A percentile compares a stretch with the other conserved stretches of the same genome.
Conservation (phyloP, 306 rosid genomes). For the Oemleria cerasiformis region DNA sequence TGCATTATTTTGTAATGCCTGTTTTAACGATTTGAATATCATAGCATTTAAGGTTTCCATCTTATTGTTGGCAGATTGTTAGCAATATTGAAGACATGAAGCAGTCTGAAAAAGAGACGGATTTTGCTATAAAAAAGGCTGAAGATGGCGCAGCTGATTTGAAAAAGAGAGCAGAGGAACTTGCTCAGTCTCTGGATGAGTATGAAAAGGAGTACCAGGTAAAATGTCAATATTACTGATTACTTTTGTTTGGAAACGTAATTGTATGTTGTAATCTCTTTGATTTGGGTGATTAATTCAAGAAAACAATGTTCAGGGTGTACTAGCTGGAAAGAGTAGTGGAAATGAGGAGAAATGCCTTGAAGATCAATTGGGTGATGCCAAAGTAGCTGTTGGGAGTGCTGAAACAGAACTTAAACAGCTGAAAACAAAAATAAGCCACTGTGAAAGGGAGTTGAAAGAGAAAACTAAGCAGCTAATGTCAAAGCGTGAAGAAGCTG, state of each 20-base stretch:
- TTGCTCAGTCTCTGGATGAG: conserved; percentile 64
- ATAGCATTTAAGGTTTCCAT: conserved; percentile 18
- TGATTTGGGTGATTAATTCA: not conserved
- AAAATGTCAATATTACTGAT: conserved; percentile 15
- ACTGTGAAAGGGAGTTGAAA: conserved; percentile 73
- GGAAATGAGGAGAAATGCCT: conserved; percentile 93
- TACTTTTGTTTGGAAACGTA: conserved; percentile 11
- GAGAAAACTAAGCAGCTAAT: conserved; percentile 68
- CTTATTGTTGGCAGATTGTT: conserved; percentile 46
- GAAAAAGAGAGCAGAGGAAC: conserved; percentile 62
- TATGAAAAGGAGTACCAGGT: conserved; percentile 90
- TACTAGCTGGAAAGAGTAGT: conserved; percentile 82
- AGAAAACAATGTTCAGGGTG: conserved; percentile 51
- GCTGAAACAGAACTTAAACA: conserved; percentile 87
- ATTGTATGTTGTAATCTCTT: conserved; percentile 14
- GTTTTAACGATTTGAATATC: not conserved
- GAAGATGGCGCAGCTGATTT: conserved; percentile 92
- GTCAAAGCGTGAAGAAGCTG: conserved; percentile 88
- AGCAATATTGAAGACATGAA: conserved; percentile 76
- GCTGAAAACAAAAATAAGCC: conserved; percentile 75
- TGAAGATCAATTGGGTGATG: conserved; percentile 88
- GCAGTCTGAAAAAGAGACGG: conserved; percentile 67
- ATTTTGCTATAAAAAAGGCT: conserved; percentile 66
- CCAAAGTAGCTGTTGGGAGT: conserved; percentile 84
- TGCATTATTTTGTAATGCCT: conserved; percentile 1